A percentile compares a stretch with the other conserved stretches of the same genome.
These are phyloP conservation scores for Aegilops umbellulata DNA, from an alignment of 176 grass and related monocot genomes.

Conservation along the genomic window DNA sequence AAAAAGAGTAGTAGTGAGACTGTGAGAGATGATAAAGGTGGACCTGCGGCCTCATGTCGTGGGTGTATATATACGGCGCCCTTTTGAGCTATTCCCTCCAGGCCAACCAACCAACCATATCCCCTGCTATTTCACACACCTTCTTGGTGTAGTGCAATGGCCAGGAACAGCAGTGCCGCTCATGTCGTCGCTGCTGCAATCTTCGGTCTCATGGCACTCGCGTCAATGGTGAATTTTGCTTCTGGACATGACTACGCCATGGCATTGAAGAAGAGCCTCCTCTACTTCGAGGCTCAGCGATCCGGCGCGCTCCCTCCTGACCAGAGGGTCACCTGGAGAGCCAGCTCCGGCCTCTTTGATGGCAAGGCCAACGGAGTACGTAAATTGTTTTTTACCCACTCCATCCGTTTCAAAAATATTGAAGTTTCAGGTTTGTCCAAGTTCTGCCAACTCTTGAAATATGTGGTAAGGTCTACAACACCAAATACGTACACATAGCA, in stretches of 20 bases:
- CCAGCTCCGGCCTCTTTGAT: conserved; percentile 77
- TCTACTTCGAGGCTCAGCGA: conserved; percentile 94
- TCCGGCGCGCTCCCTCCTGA: conserved; percentile 67
- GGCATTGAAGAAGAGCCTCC: conserved; percentile 80
- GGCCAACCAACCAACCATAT: not conserved
- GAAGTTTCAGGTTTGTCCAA: no score
- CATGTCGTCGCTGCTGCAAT: not conserved
- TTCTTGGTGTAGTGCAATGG: conserved; percentile 26
- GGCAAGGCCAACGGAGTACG: conserved; percentile 85
- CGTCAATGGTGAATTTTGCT: conserved; percentile 22
- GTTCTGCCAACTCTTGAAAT: no score
- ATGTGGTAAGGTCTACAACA: no score
- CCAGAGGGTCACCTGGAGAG: conserved; percentile 82
- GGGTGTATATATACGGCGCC: conserved; percentile 8
- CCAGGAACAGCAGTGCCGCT: not conserved
- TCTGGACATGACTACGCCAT: conserved; percentile 71
- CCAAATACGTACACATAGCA: no score
- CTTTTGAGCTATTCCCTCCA: conserved; percentile 5
- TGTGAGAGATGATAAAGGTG: no score
- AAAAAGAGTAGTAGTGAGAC: not conserved
- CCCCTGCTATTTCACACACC: not conserved
- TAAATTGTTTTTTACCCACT: no score
- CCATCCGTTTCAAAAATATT: no score
- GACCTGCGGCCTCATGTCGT: not conserved
- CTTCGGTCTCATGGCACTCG: conserved; percentile 19